A percentile compares a stretch with the other conserved stretches of the same genome.
phyloP scores from a whole-genome alignment of 192 early-diverging fungal species.

The Umbelopsis isabellina region DNA sequence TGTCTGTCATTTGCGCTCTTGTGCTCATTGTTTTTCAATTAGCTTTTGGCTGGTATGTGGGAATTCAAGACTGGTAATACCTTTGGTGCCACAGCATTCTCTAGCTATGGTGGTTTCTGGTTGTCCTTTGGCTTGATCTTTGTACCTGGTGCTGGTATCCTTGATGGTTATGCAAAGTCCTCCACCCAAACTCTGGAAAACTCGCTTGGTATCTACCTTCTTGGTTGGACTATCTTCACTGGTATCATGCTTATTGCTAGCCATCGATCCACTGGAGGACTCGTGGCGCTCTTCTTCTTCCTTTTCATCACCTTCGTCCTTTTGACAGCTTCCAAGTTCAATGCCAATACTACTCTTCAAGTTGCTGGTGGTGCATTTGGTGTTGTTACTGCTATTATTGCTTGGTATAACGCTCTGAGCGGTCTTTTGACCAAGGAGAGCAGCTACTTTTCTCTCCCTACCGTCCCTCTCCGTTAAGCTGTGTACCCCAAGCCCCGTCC shows the following conservation, averaged over 20 bases:
- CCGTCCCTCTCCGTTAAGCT: slow-evolving; percentile 32
- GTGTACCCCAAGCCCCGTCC: no score
- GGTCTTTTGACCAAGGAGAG: slow-evolving; percentile 59
- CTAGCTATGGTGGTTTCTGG: slow-evolving; percentile 70
- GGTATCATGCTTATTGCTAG: slow-evolving; percentile 72
- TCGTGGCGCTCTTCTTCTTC: slow-evolving; percentile 71
- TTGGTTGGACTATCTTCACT: slow-evolving; percentile 75
- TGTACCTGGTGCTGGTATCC: slow-evolving; percentile 58
- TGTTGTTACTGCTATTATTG: slow-evolving; percentile 71
- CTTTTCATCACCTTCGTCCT: slow-evolving; percentile 70
- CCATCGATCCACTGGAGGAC: slow-evolving; percentile 60
- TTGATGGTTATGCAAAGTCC: slow-evolving; percentile 36
- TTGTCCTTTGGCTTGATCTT: slow-evolving; percentile 44
- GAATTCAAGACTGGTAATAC: slow-evolving; percentile 78
- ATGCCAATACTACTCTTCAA: slow-evolving; percentile 45
- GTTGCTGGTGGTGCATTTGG: slow-evolving; percentile 75
- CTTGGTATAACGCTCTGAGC: slow-evolving; percentile 75
- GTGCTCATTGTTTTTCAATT: not conserved
- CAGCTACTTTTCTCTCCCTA: slow-evolving; percentile 60
- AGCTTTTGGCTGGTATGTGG: slow-evolving; percentile 80
- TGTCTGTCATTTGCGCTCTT: slow-evolving; percentile 4
- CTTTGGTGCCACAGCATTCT: slow-evolving; percentile 81
- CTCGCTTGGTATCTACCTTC: slow-evolving; percentile 64
- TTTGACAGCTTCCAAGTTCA: slow-evolving; percentile 65
- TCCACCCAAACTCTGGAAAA: slow-evolving; percentile 37